Conservation (phyloP, 768 basidiomycete genomes). For the Collybiopsis confluens region DNA sequence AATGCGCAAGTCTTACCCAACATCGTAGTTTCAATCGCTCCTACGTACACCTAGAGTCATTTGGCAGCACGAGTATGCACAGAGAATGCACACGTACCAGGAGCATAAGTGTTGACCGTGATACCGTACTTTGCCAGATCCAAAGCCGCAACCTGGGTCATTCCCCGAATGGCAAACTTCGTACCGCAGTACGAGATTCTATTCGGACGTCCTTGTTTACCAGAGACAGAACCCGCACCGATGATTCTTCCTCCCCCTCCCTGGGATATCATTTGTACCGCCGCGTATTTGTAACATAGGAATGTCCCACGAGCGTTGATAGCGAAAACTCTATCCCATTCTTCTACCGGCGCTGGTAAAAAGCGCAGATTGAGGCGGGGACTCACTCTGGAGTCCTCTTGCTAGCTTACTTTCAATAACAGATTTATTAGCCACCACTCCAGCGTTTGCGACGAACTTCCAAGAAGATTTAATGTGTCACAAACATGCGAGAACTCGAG, state of each 20-base stretch:
- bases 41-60: neutral
- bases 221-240: slow-evolving; percentile 36
- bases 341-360: slow-evolving; percentile 20
- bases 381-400: neutral
- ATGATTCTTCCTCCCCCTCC: slow-evolving; percentile 40
- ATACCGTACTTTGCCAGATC: slow-evolving; percentile 23
- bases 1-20: neutral
- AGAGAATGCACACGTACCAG: slow-evolving; percentile 14
- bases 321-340: slow-evolving; percentile 26
- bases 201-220: slow-evolving; percentile 24
- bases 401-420: neutral
- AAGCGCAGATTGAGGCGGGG: neutral
- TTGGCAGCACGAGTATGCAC: neutral
- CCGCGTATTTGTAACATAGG: slow-evolving; percentile 39
- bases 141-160: slow-evolving; percentile 13
- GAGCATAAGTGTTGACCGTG: slow-evolving; percentile 27
- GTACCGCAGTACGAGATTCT: slow-evolving; percentile 25
- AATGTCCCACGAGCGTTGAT: slow-evolving; percentile 35
- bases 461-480: neutral
- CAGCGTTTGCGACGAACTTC: neutral
- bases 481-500: neutral
- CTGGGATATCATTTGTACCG: slow-evolving; percentile 38
- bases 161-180: slow-evolving; percentile 38
- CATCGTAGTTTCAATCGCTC: slow-evolving; percentile 8
- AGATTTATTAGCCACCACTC: neutral